Evolutionary conservation across 2,329 filamentous ascomycete species (phyloP).

Genomic region (Epichloe amarillans): DNA sequence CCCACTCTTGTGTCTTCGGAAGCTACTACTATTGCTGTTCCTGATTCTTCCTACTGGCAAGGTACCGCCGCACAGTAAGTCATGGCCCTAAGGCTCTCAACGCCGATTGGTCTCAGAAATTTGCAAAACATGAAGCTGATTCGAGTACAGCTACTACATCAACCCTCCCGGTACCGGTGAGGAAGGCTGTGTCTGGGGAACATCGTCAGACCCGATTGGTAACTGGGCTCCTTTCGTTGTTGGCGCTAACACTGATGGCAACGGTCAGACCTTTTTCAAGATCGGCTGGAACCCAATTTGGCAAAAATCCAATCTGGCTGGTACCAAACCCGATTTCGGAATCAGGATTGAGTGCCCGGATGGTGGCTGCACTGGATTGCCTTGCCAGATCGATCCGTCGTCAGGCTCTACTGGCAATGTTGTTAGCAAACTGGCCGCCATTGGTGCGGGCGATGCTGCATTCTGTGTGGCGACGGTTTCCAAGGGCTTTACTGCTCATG

Average conservation of each 20-base stretch:
- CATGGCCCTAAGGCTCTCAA: not conserved
- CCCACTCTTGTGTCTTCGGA: slow-evolving; percentile 50
- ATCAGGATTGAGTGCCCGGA: slow-evolving; percentile 56
- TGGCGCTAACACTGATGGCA: slow-evolving; percentile 55
- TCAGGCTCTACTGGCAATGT: slow-evolving; percentile 42
- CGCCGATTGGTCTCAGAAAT: too few species aligned
- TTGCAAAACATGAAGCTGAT: slow-evolving; percentile 8
- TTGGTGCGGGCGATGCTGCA: slow-evolving; percentile 52
- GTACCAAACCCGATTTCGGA: slow-evolving; percentile 50
- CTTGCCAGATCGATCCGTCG: slow-evolving; percentile 56
- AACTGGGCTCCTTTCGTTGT: slow-evolving; percentile 71
- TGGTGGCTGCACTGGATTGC: slow-evolving; percentile 56
- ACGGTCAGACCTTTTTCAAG: slow-evolving; percentile 59
- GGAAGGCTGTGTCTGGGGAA: slow-evolving; percentile 61
- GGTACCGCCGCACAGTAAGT: slow-evolving; percentile 61
- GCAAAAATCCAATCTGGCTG: slow-evolving; percentile 38
- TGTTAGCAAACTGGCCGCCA: slow-evolving; percentile 35
- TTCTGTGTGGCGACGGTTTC: slow-evolving; percentile 71
- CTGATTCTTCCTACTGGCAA: slow-evolving; percentile 56
- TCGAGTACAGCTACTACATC: slow-evolving; percentile 54
- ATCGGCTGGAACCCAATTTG: slow-evolving; percentile 69
- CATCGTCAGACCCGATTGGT: slow-evolving; percentile 45
- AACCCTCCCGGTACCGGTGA: slow-evolving; percentile 56
- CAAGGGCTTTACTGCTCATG: slow-evolving; percentile 50
- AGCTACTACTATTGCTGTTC: slow-evolving; percentile 53